Evolutionary conservation across 2,329 filamentous ascomycete genomes (phyloP), one percentile per base, ranked within the genome.

Genomic region (Dothideomycetes sp.): DNA sequence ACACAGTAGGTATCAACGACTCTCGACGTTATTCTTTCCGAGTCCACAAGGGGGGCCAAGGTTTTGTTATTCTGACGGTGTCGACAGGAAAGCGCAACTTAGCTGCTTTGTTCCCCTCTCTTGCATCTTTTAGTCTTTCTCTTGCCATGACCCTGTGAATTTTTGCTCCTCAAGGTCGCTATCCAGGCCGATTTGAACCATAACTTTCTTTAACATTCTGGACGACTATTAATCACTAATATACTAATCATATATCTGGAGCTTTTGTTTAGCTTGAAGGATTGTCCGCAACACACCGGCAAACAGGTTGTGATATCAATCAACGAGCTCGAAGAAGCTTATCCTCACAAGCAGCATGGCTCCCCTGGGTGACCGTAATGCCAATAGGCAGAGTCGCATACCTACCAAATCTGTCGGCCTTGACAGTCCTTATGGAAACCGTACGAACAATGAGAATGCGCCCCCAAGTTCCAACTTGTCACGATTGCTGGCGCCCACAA

Each of bases 401-500:
- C 32, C 39, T 2, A 7, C n/a, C n/a, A n/a, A n/a, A n/a, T n/a
- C 34, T 3, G 39, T 29, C 13, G 39, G 31, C 7, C 10, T 13
- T 16, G 31, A 29, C 38, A 41, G n/a, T 33, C 28, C 36, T 37
- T 44, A 35, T 34, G 33, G 32, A 33, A 36, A 8, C 22, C 45
- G 43, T 22, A 23, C 33, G 40, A 46, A 33, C 29, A 45, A 47
- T 22, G 52, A 48, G 33, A 53, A 51, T 28, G 20, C 41, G 15
- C 38, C 29, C 6, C 43, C 33, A 42, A 12, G n/a, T 9, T 35
- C 41, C 39, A 19, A 33, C 39, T 27, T 35, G 19, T 29, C 45
- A 19, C 51, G 47, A 23, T 47, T 55, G n/a, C 33, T 55, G 19
- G 45, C 50, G 10, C 47, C 47, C 11, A 54, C 54, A 9, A 52